Evolutionary conservation across 2,329 filamentous ascomycete species (phyloP).

Genomic region (Raffaelea arxii): DNA sequence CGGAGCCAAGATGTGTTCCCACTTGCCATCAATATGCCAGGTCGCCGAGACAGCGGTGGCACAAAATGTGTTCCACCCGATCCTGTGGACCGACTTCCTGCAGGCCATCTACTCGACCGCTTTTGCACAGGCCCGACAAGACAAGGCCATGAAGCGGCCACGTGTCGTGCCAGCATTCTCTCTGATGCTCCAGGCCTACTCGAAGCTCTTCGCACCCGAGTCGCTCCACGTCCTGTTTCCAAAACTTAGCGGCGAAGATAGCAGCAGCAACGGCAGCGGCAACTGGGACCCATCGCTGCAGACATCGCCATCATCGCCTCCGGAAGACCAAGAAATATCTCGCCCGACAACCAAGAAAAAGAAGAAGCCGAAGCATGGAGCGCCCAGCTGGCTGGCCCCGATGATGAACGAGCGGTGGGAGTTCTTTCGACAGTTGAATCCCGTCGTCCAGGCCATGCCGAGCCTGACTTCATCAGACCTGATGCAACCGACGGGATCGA

Average conservation of each 20-base stretch:
- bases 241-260: background rate
- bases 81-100: conserved; percentile 42
- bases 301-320: too few relatives aligned
- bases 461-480: conserved; percentile 7
- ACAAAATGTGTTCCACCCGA: conserved; percentile 34
- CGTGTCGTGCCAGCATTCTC: conserved; percentile 30
- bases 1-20: conserved; percentile 51
- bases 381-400: too few relatives aligned
- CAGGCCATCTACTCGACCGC: conserved; percentile 39
- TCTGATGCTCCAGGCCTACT: conserved; percentile 39
- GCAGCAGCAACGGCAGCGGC: too few relatives aligned
- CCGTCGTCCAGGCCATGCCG: conserved; percentile 12
- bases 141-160: conserved; percentile 18
- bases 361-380: too few relatives aligned
- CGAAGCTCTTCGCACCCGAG: conserved; percentile 34
- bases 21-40: conserved; percentile 43
- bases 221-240: conserved; percentile 32
- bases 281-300: too few relatives aligned
- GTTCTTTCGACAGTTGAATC: conserved; percentile 9
- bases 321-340: too few relatives aligned
- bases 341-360: too few relatives aligned
- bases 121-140: conserved; percentile 25
- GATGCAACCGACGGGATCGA: conserved; percentile 27
- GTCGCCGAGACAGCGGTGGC: conserved; percentile 44
- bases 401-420: too few relatives aligned